A percentile compares a stretch with the other conserved stretches of the same genome.
phyloP scores from a whole-genome alignment of 2,329 filamentous ascomycete species.

The Blastomyces gilchristii region DNA sequence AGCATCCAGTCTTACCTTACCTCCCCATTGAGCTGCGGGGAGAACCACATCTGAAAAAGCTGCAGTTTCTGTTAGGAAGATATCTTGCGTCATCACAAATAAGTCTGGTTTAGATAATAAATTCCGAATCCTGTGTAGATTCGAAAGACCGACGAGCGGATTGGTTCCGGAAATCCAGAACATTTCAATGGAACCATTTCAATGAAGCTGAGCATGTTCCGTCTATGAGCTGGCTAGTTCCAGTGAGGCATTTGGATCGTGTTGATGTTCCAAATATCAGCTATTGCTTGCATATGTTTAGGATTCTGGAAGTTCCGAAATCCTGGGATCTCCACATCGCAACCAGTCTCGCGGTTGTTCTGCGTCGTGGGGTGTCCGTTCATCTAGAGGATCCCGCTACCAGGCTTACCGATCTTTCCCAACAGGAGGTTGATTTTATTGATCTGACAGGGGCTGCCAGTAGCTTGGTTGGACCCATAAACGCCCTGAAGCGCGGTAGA shows the following conservation, averaged over 20 bases:
- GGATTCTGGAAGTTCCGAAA: conserved; percentile 30
- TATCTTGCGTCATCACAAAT: conserved; percentile 30
- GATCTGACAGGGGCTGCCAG: conserved; percentile 32
- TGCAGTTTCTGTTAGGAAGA: conserved; percentile 31
- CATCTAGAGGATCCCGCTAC: conserved; percentile 32
- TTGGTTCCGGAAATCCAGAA: conserved; percentile 34
- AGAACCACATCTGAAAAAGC: conserved; percentile 31
- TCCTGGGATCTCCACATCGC: conserved; percentile 31
- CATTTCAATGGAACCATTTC: conserved; percentile 28
- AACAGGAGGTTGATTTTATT: conserved; percentile 34
- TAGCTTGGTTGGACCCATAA: conserved; percentile 35
- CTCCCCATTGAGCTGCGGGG: conserved; percentile 30
- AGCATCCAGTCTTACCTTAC: conserved; percentile 31
- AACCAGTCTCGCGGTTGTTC: conserved; percentile 33
- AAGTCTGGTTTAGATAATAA: conserved; percentile 26
- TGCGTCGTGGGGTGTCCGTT: conserved; percentile 34
- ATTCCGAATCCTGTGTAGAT: conserved; percentile 23
- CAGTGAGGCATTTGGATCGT: conserved; percentile 28
- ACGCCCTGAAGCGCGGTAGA: conserved; percentile 34
- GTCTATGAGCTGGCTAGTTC: conserved; percentile 30
- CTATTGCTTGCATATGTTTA: conserved; percentile 29
- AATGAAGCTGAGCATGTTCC: conserved; percentile 31
- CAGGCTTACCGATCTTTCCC: conserved; percentile 28
- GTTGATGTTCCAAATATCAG: conserved; percentile 31
- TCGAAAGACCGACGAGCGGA: conserved; percentile 31